Conservation (phyloP, 768 basidiomycete genomes). For the Lanmaoa pseudosensibilis region DNA sequence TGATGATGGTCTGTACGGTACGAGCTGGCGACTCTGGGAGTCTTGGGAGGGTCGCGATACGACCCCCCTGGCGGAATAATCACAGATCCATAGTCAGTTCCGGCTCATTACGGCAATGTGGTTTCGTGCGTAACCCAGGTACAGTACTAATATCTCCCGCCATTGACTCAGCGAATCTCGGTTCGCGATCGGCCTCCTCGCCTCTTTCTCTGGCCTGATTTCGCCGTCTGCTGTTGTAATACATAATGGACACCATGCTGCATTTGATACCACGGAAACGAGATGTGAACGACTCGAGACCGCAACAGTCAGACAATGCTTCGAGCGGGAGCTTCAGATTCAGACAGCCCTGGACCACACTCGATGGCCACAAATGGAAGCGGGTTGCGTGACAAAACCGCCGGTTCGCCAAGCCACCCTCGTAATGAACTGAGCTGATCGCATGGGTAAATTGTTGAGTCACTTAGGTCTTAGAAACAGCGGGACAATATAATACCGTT, state of each 20-base stretch:
- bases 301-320: slow-evolving; percentile 1
- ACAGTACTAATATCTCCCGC: not conserved
- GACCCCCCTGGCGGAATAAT: slow-evolving; percentile 18
- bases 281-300: not conserved
- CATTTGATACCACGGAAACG: slow-evolving; percentile 5
- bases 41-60: slow-evolving; percentile 6
- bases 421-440: slow-evolving; percentile 24
- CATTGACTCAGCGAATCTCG: slow-evolving; percentile 21
- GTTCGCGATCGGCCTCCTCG: slow-evolving; percentile 21
- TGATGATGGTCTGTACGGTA: not conserved
- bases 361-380: slow-evolving; percentile 16
- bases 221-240: slow-evolving; percentile 3
- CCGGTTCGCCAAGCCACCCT: slow-evolving; percentile 18
- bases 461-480: not conserved
- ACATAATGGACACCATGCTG: slow-evolving; percentile 13
- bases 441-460: slow-evolving; percentile 14
- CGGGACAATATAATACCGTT: not conserved
- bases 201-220: not conserved
- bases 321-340: not conserved
- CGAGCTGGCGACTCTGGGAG: not conserved
- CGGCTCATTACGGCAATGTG: slow-evolving; percentile 31
- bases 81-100: slow-evolving; percentile 7
- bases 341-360: slow-evolving; percentile 10
- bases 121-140: slow-evolving; percentile 21
- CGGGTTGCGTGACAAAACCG: slow-evolving; percentile 14